Evolutionary conservation across 805 yeast genomes (phyloP), one percentile per base, ranked within the genome.

Genomic region (Wickerhamomyces silvicola): DNA sequence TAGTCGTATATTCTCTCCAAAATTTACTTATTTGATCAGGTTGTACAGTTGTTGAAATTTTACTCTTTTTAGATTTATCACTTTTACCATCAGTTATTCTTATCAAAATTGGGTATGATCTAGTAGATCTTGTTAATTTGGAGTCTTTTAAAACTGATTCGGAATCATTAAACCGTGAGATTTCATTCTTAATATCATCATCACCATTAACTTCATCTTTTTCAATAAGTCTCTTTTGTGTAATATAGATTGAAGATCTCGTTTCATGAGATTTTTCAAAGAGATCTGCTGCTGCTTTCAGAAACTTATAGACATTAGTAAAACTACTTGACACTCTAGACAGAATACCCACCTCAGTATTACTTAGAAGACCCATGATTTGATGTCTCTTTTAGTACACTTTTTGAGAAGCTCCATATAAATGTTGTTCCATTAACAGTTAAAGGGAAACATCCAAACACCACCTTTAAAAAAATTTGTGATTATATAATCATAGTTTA

Each of bases 1-100:
- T 72, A 26, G 74, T 75, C 1, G 84, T 60, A 57, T 87, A 88
- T 17, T 75, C 77, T 26, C 57, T 54, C 96, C 96, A 88, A 54
- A 88, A 88, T 37, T 62, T 54, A 41, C 78, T 84, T 42, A 88
- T 62, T 4, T 70, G 59, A 2, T 65, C 70, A 1, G 77, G 62
- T 18, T 71, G 70, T 6, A 88, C 87, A 10, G 79, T 72, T 0
- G 97, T 87, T 18, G 87, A 75, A 20, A 80, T 54, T 49, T 83
- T 83, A n/a, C 56, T 49, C 45, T 75, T 75, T 36, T 61, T 58
- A 12, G 62, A 52, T 46, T 72, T 72, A 27, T 71, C 70, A 25
- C 55, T 53, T 15, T 62, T 64, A 20, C 83, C 83, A 56, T 75
- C 68, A 0, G 83, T 62, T 32, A 82, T 72, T 54, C 95, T 71